Base-by-base conservation (phyloP, 2,329 filamentous ascomycete species). In the Stemphylium vesicarium region DNA sequence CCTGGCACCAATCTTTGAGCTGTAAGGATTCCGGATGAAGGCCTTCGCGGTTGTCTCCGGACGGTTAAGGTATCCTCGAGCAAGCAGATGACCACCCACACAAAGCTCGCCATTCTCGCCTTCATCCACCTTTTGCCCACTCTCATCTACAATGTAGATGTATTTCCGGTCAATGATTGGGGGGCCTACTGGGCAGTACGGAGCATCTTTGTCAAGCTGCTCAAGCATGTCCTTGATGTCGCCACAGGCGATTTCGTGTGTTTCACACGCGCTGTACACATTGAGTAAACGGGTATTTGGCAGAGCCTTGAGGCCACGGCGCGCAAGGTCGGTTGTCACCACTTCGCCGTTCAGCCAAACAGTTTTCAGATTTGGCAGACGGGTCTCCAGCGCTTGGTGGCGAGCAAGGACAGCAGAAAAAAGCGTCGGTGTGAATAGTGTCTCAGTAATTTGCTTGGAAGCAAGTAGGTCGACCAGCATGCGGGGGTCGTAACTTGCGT, bases 341-440 rank as follows among this genome's bases (percentile, higher is more conserved):
- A 94, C 90, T 75, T 94, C 90, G 44, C 90, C 90, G 63, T 94
- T 93, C 26, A 94, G 80, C 90, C 90, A 93, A 26, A 93, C 75
- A 0, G 88, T 90, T 39, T 84, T 84, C 51, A 94, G 78, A 15
- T 88, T 75, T 7, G 88, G 86, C 8, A 93, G 80, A 37, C 84
- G 82, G 22, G 80, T 77, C 15, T 83, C 85, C 46, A 93, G 82
- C 39, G 87, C 81, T 7, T 88, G 80, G 70, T 92, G 87, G 38
- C 89, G 83, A 1, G 88, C 82, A 15, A 94, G 82, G 2, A 92
- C 86, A 2, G 90, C 89, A 22, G 90, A 87, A 40, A 94, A 80
- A 12, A 94, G 82, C 0, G 90, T 93, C 0, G 90, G 90, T 0
- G 90, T 93, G 88, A 93, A 93, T 48, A 94, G 82, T 13, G 90